Evolutionary conservation across 306 rosid genomes (phyloP).

Genomic region (Trichosanthes cucumerina): DNA sequence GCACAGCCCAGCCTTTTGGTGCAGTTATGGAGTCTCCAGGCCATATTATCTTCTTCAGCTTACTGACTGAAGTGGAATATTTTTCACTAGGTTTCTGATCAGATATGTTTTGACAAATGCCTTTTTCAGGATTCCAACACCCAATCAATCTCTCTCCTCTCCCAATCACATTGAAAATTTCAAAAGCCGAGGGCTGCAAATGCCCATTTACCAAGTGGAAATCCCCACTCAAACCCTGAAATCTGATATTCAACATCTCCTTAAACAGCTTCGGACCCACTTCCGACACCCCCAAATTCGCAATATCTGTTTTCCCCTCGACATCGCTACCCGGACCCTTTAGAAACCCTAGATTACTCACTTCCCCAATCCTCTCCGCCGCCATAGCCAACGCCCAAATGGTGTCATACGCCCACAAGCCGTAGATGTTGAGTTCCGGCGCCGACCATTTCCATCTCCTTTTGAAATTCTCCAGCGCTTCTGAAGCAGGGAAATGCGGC

Average conservation of each 20-base stretch:
- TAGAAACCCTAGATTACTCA: not conserved
- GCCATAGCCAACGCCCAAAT: slow-evolving; percentile 20
- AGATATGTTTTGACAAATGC: not conserved
- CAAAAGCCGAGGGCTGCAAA: slow-evolving; percentile 16
- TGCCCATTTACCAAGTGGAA: slow-evolving; percentile 20
- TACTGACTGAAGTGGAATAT: not conserved
- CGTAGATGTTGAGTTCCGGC: slow-evolving; percentile 16
- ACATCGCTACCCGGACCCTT: not conserved
- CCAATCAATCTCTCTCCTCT: slow-evolving; percentile 21
- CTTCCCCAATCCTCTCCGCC: slow-evolving; percentile 2
- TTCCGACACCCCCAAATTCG: slow-evolving; percentile 6
- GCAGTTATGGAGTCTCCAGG: slow-evolving; percentile 22
- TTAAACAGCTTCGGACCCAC: slow-evolving; percentile 8
- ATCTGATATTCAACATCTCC: not conserved
- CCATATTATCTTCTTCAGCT: slow-evolving; percentile 24
- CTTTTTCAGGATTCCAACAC: slow-evolving; percentile 13
- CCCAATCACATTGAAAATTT: slow-evolving; percentile 21
- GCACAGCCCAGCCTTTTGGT: slow-evolving; percentile 23
- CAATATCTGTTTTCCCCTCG: not conserved
- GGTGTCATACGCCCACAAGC: slow-evolving; percentile 40
- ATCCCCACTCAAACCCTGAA: slow-evolving; percentile 16
- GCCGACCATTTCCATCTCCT: slow-evolving; percentile 15
- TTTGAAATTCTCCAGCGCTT: slow-evolving; percentile 17
- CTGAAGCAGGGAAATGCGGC: slow-evolving; percentile 10
- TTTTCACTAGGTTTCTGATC: not conserved